Percentiles rank a stretch among this genome's conserved stretches.
phyloP scores from a whole-genome alignment of 352 stramenopile genomes.

The Globisporangium iwayamae region DNA sequence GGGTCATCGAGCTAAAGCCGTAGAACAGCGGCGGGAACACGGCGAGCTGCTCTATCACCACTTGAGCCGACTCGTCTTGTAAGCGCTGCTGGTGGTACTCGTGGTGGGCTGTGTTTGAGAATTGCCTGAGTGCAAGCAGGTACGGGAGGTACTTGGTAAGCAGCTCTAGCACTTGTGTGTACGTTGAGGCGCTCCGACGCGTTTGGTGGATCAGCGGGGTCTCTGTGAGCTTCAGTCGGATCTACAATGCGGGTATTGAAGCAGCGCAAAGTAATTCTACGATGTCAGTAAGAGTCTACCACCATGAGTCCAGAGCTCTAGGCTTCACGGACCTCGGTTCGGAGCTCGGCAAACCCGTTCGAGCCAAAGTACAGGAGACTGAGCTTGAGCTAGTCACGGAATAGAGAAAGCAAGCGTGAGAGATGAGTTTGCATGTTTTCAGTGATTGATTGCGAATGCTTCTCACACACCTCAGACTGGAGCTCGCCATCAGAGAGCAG shows the following conservation, averaged over 20 bases:
- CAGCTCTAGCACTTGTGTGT: constrained; percentile 28
- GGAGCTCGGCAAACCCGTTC: constrained; percentile 30
- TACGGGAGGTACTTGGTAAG: constrained; percentile 38
- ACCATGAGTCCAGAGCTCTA: neutral
- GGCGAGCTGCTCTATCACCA: neutral
- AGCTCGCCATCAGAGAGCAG: constrained; percentile 28
- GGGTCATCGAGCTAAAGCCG: constrained; percentile 31
- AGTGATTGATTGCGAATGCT: neutral
- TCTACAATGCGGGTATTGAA: constrained; percentile 14
- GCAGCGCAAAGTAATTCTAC: neutral
- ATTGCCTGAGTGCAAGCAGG: constrained; percentile 37
- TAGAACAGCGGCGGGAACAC: constrained; percentile 48
- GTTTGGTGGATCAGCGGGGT: constrained; percentile 29
- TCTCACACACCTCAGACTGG: constrained; percentile 25
- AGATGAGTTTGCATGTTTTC: neutral
- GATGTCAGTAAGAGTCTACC: too few species aligned
- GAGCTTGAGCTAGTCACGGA: constrained; percentile 22
- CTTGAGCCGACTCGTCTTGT: neutral
- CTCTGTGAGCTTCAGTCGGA: constrained; percentile 52
- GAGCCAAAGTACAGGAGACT: constrained; percentile 37
- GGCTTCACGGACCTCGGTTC: constrained; percentile 27
- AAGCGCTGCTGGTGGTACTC: neutral
- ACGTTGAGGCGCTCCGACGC: constrained; percentile 14
- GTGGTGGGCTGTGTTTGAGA: constrained; percentile 8
- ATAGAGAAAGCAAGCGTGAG: neutral